Percentiles rank a stretch among this genome's conserved stretches.
These are phyloP conservation scores for Neurospora intermedia DNA, from an alignment of 495 filamentous ascomycete genomes.

Conservation along the genomic window DNA sequence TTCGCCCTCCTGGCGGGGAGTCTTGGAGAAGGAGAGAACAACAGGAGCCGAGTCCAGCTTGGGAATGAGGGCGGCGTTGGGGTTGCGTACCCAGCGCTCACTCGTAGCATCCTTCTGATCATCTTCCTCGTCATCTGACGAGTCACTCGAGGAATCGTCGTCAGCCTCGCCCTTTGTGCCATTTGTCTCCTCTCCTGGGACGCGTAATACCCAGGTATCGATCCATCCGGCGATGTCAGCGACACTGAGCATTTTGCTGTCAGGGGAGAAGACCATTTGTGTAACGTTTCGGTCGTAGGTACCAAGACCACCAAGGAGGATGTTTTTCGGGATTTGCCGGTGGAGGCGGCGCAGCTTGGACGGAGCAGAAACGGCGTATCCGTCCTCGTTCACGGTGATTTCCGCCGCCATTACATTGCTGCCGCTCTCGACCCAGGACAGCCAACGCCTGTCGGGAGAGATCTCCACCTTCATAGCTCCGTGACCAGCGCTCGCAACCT, in stretches of 20 bases:
- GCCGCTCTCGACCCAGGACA: conserved; percentile 71
- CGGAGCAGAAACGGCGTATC: conserved; percentile 35
- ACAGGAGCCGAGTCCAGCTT: conserved; percentile 52
- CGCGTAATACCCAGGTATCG: conserved; percentile 70
- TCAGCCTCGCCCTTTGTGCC: conserved; percentile 12
- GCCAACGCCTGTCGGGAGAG: conserved; percentile 57
- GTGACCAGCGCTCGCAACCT: conserved; percentile 13
- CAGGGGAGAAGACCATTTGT: conserved; percentile 65
- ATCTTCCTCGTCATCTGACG: conserved; percentile 18
- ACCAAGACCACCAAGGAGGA: conserved; percentile 59
- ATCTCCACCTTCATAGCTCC: conserved; percentile 72
- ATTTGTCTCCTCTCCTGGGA: conserved; percentile 26
- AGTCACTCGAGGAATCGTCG: conserved; percentile 16
- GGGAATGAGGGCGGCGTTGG: conserved; percentile 58
- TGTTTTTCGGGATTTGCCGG: conserved; percentile 44
- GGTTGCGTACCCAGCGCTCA: conserved; percentile 56
- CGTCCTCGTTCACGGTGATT: conserved; percentile 33
- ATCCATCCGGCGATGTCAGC: conserved; percentile 78
- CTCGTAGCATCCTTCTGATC: conserved; percentile 21
- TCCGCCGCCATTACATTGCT: conserved; percentile 67
- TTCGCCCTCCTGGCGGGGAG: conserved; percentile 11
- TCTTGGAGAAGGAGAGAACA: conserved; percentile 53
- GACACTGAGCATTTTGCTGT: conserved; percentile 66
- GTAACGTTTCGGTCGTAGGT: conserved; percentile 67
- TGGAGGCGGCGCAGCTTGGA: conserved; percentile 47